Evolutionary conservation across 2,329 filamentous ascomycete species (phyloP).

Genomic region (Fusarium albosuccineum): DNA sequence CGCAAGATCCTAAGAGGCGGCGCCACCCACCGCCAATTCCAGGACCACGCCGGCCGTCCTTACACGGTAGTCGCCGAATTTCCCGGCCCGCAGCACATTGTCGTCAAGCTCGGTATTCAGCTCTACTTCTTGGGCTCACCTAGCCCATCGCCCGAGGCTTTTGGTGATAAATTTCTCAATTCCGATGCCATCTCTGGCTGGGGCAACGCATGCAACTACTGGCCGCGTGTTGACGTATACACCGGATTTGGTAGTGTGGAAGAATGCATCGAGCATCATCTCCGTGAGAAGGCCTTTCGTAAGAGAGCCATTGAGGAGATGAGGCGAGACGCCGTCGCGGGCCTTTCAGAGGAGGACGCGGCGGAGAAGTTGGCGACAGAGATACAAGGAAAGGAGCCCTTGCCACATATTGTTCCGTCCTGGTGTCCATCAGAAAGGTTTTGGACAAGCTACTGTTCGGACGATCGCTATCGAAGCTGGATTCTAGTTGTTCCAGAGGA

Average conservation of each 20-base stretch:
- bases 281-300: constrained; percentile 22
- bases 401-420: constrained; percentile 34
- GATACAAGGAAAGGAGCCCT: constrained; percentile 27
- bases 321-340: constrained; percentile 10
- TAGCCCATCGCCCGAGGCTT: neutral
- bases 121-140: constrained; percentile 25
- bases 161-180: neutral
- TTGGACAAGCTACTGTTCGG: neutral
- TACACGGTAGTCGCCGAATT: constrained; percentile 10
- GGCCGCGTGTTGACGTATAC: constrained; percentile 29
- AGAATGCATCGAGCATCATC: constrained; percentile 33
- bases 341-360: constrained; percentile 12
- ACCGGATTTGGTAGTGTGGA: constrained; percentile 16
- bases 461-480: constrained; percentile 26
- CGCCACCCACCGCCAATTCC: constrained; percentile 51
- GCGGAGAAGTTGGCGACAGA: constrained; percentile 14
- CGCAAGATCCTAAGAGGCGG: too few relatives aligned
- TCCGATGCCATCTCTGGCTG: neutral
- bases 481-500: constrained; percentile 19
- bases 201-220: constrained; percentile 2
- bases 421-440: constrained; percentile 22
- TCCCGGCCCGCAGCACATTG: neutral
- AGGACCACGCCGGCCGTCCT: constrained; percentile 12
- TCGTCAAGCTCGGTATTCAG: constrained; percentile 31
- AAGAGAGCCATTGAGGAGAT: constrained; percentile 4